Conservation (phyloP, 2,329 filamentous ascomycete genomes). For the Cyclaneusma minus region DNA sequence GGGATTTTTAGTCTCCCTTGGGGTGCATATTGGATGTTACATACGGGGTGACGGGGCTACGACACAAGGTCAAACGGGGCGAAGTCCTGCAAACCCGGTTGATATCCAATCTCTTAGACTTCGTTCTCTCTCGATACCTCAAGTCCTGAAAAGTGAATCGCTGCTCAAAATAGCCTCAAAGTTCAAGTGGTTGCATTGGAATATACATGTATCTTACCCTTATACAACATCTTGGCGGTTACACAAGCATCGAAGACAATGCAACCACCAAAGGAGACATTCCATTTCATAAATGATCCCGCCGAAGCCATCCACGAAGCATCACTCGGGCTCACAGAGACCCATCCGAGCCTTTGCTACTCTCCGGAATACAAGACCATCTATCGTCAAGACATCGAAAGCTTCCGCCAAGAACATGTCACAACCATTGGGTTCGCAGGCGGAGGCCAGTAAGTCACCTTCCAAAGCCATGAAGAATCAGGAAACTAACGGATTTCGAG, state of each 20-base stretch:
- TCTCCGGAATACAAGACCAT: constrained; percentile 11
- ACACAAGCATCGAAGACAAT: constrained; percentile 6
- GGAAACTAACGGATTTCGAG: neutral
- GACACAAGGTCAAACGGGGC: too few relatives aligned
- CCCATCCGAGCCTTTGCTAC: constrained; percentile 11
- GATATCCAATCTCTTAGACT: too few relatives aligned
- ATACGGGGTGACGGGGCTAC: too few relatives aligned
- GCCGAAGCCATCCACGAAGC: constrained; percentile 13
- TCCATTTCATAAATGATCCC: constrained; percentile 7
- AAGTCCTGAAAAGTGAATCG: too few relatives aligned
- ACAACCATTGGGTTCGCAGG: constrained; percentile 15
- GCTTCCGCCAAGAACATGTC: constrained; percentile 13
- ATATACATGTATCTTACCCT: neutral
- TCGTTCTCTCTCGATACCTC: too few relatives aligned
- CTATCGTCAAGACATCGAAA: constrained; percentile 12
- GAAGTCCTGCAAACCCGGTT: too few relatives aligned
- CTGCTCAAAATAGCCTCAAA: too few relatives aligned
- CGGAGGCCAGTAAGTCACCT: constrained; percentile 12
- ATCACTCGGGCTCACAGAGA: constrained; percentile 10
- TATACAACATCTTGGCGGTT: neutral
- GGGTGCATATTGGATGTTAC: too few relatives aligned
- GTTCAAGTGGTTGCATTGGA: too few relatives aligned
- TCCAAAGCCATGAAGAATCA: too few relatives aligned
- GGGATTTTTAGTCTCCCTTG: too few relatives aligned
- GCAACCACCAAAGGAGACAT: constrained; percentile 10